Evolutionary conservation across 495 filamentous ascomycete genomes (phyloP).

Genomic region (Astrothelium subdiscretum): DNA sequence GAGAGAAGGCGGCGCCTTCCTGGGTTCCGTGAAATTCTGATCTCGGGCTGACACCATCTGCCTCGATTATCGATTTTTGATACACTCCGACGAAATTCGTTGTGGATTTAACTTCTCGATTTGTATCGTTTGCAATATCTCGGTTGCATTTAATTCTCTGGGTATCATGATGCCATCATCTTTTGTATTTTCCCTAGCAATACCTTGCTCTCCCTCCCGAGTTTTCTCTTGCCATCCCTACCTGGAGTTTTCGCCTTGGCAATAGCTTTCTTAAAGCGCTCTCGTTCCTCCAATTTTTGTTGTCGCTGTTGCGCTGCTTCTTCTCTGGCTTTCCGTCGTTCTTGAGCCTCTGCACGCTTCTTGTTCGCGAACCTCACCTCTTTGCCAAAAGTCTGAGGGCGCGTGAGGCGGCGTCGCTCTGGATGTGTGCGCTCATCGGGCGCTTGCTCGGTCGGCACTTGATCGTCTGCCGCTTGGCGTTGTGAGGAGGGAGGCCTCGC

Average conservation of each 20-base stretch:
- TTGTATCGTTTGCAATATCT: background rate
- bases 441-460: constrained; percentile 16
- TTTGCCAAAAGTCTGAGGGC: constrained; percentile 62
- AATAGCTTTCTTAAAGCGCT: constrained; percentile 27
- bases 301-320: constrained; percentile 32
- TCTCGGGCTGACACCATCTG: too few relatives aligned
- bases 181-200: constrained; percentile 71
- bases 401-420: constrained; percentile 26
- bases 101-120: background rate
- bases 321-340: constrained; percentile 32
- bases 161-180: constrained; percentile 40
- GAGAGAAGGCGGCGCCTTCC: too few relatives aligned
- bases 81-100: background rate
- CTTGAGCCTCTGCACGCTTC: constrained; percentile 53
- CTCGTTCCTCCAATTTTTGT: constrained; percentile 36
- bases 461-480: constrained; percentile 17
- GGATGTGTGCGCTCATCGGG: background rate
- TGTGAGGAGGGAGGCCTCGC: background rate
- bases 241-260: constrained; percentile 65
- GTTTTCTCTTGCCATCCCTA: constrained; percentile 64
- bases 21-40: too few relatives aligned
- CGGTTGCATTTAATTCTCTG: background rate
- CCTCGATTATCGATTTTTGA: background rate
- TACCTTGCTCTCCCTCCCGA: constrained; percentile 77
- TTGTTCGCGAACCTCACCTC: constrained; percentile 60